Evolutionary conservation across 2,329 filamentous ascomycete genomes (phyloP), one percentile per base, ranked within the genome.

Genomic region (Botrytis pseudocinerea): DNA sequence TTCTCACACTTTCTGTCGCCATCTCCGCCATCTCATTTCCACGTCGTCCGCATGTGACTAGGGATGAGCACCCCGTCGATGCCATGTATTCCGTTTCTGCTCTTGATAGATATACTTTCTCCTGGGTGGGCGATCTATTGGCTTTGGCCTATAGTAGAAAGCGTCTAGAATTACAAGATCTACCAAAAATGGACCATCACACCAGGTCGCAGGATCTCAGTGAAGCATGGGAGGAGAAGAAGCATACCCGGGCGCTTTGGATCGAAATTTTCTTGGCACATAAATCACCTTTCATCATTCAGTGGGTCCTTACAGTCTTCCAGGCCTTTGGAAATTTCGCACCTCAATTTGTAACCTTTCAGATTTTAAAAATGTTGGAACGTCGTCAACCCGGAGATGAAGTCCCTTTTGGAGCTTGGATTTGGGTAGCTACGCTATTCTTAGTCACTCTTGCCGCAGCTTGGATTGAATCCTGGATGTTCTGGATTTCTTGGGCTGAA

Each of bases 301-400:
- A 94, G 81, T 90, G 88, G 83, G 63, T 82, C 2, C 79, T 92
- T 12, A 89, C 88, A 3, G 60, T 79, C 0, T 8, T 79, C 16
- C 77, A 78, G 72, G 75, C 79, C 7, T 78, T 81, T 69, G 77
- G 79, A 71, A 89, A 89, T 72, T 90, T 94, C 73, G 87, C 88
- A 0, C 93, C 93, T 0, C 93, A 93, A 78, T 88, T 91, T 80
- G 87, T 90, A 42, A 88, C 93, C 75, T 85, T 91, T 73, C 87
- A 88, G 64, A 86, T 95, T 20, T 85, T 95, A 32, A 85, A 85
- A 48, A 85, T 88, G 2, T 84, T 95, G 14, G 92, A 95, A 80
- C 80, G 79, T 22, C 85, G 87, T 20, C 81, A 83, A 7, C 78
- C 79, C 1, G 86, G 85, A 1, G 81, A 85, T 28, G 78, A 83